These are phyloP conservation scores for Neofusicoccum laricinum DNA, from an alignment of 2,329 filamentous ascomycete species.

Conservation along the genomic window DNA sequence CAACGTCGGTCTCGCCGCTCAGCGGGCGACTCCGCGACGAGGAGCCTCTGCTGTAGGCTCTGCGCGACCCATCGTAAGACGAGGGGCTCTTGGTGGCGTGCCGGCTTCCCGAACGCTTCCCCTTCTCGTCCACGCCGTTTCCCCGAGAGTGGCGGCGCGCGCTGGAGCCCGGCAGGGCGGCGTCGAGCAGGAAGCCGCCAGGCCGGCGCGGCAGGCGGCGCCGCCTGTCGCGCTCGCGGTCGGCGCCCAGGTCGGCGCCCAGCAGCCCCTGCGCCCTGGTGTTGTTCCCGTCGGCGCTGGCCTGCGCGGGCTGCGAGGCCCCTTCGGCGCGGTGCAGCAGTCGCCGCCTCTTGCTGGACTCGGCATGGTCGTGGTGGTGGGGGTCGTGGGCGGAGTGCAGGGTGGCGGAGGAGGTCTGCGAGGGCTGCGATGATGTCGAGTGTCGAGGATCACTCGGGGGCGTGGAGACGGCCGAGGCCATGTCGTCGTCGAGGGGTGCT, in stretches of 20 bases:
- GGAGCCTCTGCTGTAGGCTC: slow-evolving; percentile 20
- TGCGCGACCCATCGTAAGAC: slow-evolving; percentile 25
- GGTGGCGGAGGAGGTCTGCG: slow-evolving; percentile 31
- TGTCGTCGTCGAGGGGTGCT: slow-evolving; percentile 11
- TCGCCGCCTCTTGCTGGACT: slow-evolving; percentile 22
- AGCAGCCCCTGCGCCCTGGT: slow-evolving; percentile 19
- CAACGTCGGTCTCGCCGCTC: slow-evolving; percentile 1
- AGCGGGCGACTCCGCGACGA: slow-evolving; percentile 20
- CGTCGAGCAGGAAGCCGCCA: slow-evolving; percentile 47
- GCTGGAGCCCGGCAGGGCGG: slow-evolving; percentile 27
- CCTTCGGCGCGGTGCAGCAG: slow-evolving; percentile 16
- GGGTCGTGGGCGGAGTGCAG: slow-evolving; percentile 29
- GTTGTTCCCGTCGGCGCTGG: slow-evolving; percentile 14
- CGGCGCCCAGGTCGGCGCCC: slow-evolving; percentile 25
- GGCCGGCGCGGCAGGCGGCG: slow-evolving; percentile 31
- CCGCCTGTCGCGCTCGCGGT: slow-evolving; percentile 32
- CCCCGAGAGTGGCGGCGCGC: slow-evolving; percentile 27
- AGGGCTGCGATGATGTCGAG: slow-evolving; percentile 33
- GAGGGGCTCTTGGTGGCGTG: slow-evolving; percentile 19
- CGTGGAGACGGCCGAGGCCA: slow-evolving; percentile 17
- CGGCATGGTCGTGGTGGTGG: slow-evolving; percentile 25
- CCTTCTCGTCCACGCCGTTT: slow-evolving; percentile 24
- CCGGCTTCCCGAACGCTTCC: slow-evolving; percentile 32
- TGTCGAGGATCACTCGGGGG: slow-evolving; percentile 33
- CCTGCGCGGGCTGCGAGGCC: neutral